Base-by-base conservation (phyloP, 1,284 basidiomycete genomes). In the Athelia sp. region DNA sequence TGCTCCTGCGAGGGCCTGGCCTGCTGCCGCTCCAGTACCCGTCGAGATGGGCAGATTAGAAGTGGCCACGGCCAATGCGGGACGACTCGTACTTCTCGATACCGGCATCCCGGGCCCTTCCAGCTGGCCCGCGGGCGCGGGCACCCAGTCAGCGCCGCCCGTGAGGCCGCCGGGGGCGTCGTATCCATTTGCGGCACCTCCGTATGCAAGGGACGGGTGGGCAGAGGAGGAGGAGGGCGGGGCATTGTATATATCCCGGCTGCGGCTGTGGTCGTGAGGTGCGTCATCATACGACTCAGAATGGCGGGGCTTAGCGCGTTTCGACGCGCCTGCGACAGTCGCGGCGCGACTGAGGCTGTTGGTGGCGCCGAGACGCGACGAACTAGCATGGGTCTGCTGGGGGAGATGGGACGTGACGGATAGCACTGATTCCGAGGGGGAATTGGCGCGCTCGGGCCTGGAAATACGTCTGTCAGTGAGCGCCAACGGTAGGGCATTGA, bases 51-150 rank as follows among this genome's bases (percentile, higher is more conserved):
- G 52, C 46, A 66, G 52, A 31, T 59, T 52, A 3, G 66, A 59
- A 21, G 19, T 4, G 10, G 43, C 4, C 36, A n/a, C 19, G n/a
- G 36, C 36, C 36, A 40, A n/a, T n/a, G 36, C 36, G 36, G 36
- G 36, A 6, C 19, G 36, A n/a, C 36, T 40, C 19, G 36, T 36
- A 3, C 44, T 34, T 45, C 80, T 70, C 40, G 75, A 71, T 8
- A 83, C 75, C 15, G 85, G 84, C 80, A 88, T 83, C 1, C 86
- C 85, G 3, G 85, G 85, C 3, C 85, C 86, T 57, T 85, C 84
- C n/a, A 88, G 69, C 53, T 81, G 80, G 8, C 36, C 36, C 23
- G 74, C 74, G 29, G 72, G 74, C 9, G 66, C 60, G 8, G 72
- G 69, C 2, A 61, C 62, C 31, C 55, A 60, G 8, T 56, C 50